These are phyloP conservation scores for Colletotrichum cereale DNA, from an alignment of 2,329 filamentous ascomycete genomes.

Conservation along the genomic window DNA sequence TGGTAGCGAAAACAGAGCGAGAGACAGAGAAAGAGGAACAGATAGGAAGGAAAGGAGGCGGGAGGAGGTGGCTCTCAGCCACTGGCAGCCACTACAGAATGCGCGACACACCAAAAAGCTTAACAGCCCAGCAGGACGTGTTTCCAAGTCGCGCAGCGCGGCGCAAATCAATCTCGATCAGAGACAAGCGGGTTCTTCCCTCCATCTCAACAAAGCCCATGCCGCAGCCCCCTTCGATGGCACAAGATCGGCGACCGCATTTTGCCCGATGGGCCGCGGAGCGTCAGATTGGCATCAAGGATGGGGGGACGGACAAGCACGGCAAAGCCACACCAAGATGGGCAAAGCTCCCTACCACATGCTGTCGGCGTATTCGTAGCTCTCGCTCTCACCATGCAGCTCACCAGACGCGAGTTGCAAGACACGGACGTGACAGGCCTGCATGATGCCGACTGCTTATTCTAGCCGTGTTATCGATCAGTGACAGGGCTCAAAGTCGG, in stretches of 20 bases:
- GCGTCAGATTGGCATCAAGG: slow-evolving; percentile 15
- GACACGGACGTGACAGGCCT: neutral
- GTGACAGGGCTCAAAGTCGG: neutral
- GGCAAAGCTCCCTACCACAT: neutral
- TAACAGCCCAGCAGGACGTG: neutral
- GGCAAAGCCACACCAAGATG: neutral
- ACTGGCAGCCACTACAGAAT: neutral
- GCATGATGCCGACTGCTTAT: neutral
- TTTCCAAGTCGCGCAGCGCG: neutral
- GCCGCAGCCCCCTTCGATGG: neutral
- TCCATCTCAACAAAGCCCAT: slow-evolving; percentile 11
- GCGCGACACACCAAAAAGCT: neutral
- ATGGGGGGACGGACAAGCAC: neutral
- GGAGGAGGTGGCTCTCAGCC: neutral
- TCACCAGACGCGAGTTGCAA: neutral
- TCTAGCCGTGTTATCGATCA: neutral
- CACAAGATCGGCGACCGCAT: neutral
- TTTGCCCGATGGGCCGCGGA: slow-evolving; percentile 8
- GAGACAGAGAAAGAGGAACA: too few species aligned
- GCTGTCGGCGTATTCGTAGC: neutral
- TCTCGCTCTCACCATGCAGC: neutral
- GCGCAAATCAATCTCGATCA: slow-evolving; percentile 12
- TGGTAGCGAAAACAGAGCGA: too few species aligned
- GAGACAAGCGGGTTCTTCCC: neutral
- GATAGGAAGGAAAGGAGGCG: neutral